Percentiles rank a stretch among this genome's conserved stretches.
Conservation (phyloP, 2,329 filamentous ascomycete genomes). For the Monosporascus sp. region DNA sequence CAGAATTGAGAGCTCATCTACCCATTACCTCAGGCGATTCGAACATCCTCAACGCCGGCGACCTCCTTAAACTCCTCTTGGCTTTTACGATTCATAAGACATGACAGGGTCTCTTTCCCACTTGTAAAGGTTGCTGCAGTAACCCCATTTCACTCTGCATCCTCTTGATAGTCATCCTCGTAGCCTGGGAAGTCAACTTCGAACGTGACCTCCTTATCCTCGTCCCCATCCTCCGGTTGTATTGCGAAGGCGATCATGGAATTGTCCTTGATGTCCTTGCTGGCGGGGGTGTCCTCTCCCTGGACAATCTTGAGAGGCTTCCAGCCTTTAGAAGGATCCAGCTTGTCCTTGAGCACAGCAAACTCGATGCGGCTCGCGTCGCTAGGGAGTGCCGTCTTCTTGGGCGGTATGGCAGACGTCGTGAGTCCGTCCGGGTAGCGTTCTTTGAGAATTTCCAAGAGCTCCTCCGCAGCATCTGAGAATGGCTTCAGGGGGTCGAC, state of each 20-base stretch:
- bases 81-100: too few relatives aligned
- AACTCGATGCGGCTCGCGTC: conserved; percentile 41
- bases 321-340: conserved; percentile 46
- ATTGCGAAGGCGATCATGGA: conserved; percentile 46
- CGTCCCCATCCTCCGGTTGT: conserved; percentile 30
- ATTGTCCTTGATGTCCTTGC: conserved; percentile 41
- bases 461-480: conserved; percentile 48
- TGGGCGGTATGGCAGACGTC: conserved; percentile 25
- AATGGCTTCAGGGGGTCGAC: conserved; percentile 55
- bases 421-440: conserved; percentile 51
- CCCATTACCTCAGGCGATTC: too few relatives aligned
- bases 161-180: conserved; percentile 36
- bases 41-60: too few relatives aligned
- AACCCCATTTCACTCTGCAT: conserved; percentile 12
- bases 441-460: conserved; percentile 53
- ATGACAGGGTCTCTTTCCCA: background rate
- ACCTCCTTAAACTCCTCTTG: too few relatives aligned
- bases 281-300: conserved; percentile 33
- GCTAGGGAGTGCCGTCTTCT: conserved; percentile 34
- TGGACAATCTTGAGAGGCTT: conserved; percentile 33
- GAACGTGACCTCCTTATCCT: conserved; percentile 35
- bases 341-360: conserved; percentile 38
- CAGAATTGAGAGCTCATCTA: too few relatives aligned
- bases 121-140: background rate
- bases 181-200: conserved; percentile 39